Conservation (phyloP, 306 rosid genomes). For the Hippophae gyantsensis region DNA sequence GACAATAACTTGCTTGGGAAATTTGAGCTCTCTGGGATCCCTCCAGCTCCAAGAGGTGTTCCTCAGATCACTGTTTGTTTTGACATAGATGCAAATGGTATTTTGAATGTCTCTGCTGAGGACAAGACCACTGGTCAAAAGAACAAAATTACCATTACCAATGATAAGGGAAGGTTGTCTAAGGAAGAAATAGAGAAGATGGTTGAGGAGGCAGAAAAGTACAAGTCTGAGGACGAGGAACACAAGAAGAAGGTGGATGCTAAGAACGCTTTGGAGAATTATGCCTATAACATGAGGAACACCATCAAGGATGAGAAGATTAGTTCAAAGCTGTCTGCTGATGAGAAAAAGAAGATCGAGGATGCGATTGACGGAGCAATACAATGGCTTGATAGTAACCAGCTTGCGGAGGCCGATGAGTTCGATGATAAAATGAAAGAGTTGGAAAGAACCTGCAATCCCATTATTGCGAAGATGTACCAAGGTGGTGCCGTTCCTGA, state of each 20-base stretch:
- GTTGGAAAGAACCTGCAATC: slow-evolving; percentile 48
- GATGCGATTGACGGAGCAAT: slow-evolving; percentile 41
- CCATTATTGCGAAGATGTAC: slow-evolving; percentile 53
- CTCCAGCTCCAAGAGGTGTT: slow-evolving; percentile 54
- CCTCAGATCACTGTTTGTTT: slow-evolving; percentile 51
- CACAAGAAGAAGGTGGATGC: slow-evolving; percentile 51
- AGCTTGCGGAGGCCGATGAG: slow-evolving; percentile 49
- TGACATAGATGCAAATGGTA: slow-evolving; percentile 58
- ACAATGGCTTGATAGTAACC: slow-evolving; percentile 52
- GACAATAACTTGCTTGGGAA: slow-evolving; percentile 54
- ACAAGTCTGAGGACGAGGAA: slow-evolving; percentile 60
- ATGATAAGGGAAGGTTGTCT: slow-evolving; percentile 44
- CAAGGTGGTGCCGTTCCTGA: slow-evolving; percentile 30
- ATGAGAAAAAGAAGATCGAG: slow-evolving; percentile 46
- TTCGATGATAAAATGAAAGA: slow-evolving; percentile 60
- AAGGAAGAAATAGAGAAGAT: slow-evolving; percentile 51
- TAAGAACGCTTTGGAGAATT: slow-evolving; percentile 43
- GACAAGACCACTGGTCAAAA: slow-evolving; percentile 43
- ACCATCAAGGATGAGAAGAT: slow-evolving; percentile 42
- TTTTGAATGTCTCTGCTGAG: slow-evolving; percentile 53
- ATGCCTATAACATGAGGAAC: slow-evolving; percentile 48
- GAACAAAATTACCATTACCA: slow-evolving; percentile 50
- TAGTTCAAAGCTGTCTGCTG: slow-evolving; percentile 21
- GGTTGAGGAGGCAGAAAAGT: slow-evolving; percentile 54
- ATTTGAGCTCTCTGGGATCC: slow-evolving; percentile 43